Base-by-base conservation (phyloP, 1,284 basidiomycete species). In the Boletus austroedulis region DNA sequence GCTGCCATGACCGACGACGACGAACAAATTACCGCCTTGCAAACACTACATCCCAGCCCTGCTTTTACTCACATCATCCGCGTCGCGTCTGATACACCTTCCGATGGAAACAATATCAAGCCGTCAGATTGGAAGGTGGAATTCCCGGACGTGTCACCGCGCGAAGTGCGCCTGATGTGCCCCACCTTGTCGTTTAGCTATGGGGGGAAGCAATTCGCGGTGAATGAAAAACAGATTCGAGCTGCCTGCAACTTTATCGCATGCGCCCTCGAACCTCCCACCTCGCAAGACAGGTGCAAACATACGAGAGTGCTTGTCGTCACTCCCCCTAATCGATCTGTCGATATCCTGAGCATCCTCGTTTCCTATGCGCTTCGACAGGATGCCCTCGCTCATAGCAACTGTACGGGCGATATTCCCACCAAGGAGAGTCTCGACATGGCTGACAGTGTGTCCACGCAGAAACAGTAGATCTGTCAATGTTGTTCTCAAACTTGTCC, bases 41-140 rank as follows among this genome's bases (percentile, higher is more conserved):
- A 28, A 36, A 47, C 43, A 4, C 8, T 8, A 8, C 2, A 14
- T 12, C 26, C 14, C 34, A n/a, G 21, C n/a, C n/a, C n/a, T n/a
- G n/a, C n/a, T n/a, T 55, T 55, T 10, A 54, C 28, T 17, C 55
- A 56, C 34, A 32, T 55, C 28, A 24, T 55, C 14, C 55, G 50
- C n/a, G n/a, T 55, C 29, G 14, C 3, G 10, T 41, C 48, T 29
- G 4, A 48, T 1, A 21, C 52, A 7, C 19, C 19, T 31, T 21
- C 52, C 19, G 2, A 7, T 14, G 1, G 6, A 7, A 14, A 3
- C 5, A 55, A 41, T 52, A 54, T 56, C 51, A 12, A 4, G 17
- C 53, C 53, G 2, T 57, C 56, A 9, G 34, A 36, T 45, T 57
- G 55, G 55, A 9, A n/a, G 5, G 5, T 17, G 1, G 14, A 55